A percentile compares a stretch with the other conserved stretches of the same genome.
Conservation (phyloP, 148 eudicot genomes). For the Heliosperma pusillum region DNA sequence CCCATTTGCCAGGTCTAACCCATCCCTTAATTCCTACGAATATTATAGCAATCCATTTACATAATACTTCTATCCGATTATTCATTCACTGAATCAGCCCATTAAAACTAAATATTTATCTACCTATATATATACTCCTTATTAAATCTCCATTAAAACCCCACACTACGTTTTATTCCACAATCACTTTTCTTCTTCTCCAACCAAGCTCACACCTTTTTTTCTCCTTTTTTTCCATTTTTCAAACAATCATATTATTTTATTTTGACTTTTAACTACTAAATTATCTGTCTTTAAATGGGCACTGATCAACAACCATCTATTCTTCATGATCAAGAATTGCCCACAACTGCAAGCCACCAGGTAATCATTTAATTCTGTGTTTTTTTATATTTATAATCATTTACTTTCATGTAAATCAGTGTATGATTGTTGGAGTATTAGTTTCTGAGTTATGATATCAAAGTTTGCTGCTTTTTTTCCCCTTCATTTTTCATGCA, state of each 20-base stretch:
- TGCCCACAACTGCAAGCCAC: conserved; percentile 21
- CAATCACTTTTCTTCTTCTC: background rate
- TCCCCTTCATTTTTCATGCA: background rate
- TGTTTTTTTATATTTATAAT: background rate
- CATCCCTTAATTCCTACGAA: too few species aligned
- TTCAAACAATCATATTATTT: background rate
- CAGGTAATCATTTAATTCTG: conserved; percentile 16
- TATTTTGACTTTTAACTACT: background rate
- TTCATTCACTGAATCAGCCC: too few species aligned
- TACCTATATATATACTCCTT: too few species aligned
- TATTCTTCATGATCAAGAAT: background rate
- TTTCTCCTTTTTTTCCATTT: background rate
- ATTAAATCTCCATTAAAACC: conserved; percentile 18
- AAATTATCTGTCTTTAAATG: conserved; percentile 15
- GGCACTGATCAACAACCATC: conserved; percentile 7
- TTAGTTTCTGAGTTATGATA: too few species aligned
- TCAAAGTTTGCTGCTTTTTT: background rate
- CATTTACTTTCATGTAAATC: too few species aligned
- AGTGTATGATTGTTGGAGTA: too few species aligned
- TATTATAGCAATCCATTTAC: too few species aligned
- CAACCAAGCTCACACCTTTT: background rate
- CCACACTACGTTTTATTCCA: background rate
- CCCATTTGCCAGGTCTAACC: too few species aligned
- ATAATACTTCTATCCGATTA: too few species aligned
- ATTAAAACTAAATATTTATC: too few species aligned